A percentile compares a stretch with the other conserved stretches of the same genome.
phyloP scores from a whole-genome alignment of 202 grass and related monocot species.

The Panicum virgatum region DNA sequence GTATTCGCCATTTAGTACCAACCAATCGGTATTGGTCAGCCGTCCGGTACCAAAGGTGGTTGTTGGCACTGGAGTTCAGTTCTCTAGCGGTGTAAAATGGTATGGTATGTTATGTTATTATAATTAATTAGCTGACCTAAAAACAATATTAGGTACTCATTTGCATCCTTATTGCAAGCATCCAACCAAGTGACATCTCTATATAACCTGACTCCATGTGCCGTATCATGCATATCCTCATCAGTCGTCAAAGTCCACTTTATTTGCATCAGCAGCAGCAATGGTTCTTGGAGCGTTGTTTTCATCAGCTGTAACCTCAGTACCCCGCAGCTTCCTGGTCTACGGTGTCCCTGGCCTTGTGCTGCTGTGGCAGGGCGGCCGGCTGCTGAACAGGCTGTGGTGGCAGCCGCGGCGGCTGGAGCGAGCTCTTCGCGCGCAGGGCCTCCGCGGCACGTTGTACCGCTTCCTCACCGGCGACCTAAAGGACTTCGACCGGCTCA shows the following conservation, averaged over 20 bases:
- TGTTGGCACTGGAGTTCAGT: too few species aligned
- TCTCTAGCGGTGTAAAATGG: too few species aligned
- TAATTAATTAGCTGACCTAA: too few species aligned
- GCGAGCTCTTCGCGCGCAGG: slow-evolving; percentile 51
- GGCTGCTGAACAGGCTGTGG: slow-evolving; percentile 46
- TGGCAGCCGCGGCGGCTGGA: slow-evolving; percentile 60
- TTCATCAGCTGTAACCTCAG: background rate
- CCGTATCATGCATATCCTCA: background rate
- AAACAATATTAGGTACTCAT: too few species aligned
- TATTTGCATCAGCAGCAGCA: background rate
- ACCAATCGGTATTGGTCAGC: too few species aligned
- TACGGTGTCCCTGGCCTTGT: slow-evolving; percentile 28
- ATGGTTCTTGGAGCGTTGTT: slow-evolving; percentile 27
- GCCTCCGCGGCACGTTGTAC: slow-evolving; percentile 56
- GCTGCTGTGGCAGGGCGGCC: slow-evolving; percentile 39
- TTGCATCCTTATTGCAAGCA: too few species aligned
- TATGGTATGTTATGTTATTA: too few species aligned
- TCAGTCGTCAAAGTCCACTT: slow-evolving; percentile 23
- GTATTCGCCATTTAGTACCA: too few species aligned
- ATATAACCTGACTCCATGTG: slow-evolving; percentile 3
- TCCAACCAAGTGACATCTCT: background rate
- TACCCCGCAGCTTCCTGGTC: slow-evolving; percentile 38
- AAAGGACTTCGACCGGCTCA: slow-evolving; percentile 37
- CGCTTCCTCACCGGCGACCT: slow-evolving; percentile 55
- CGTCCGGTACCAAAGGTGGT: too few species aligned